phyloP scores from a whole-genome alignment of 768 basidiomycete genomes.

The Boletus speciosus region DNA sequence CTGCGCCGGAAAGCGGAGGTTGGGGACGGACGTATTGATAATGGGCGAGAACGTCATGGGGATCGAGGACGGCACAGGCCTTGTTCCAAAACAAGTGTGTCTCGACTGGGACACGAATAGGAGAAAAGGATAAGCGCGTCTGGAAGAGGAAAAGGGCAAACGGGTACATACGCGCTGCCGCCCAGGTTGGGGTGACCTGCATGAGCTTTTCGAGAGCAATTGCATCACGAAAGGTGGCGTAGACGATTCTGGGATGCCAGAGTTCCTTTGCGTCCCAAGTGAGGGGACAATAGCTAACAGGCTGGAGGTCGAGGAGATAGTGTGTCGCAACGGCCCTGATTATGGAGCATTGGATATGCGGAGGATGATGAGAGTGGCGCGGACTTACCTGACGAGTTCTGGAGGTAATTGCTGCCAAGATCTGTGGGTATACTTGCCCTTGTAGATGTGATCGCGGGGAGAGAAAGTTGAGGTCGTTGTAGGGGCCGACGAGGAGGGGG shows the following conservation, averaged over 20 bases:
- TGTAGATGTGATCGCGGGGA: constrained; percentile 39
- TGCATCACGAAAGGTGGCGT: constrained; percentile 59
- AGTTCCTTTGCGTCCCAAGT: constrained; percentile 47
- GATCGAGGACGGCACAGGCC: constrained; percentile 59
- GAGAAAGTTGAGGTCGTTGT: constrained; percentile 4
- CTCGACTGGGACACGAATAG: constrained; percentile 46
- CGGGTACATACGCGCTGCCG: constrained; percentile 49
- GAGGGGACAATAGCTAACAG: constrained; percentile 43
- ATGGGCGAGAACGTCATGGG: constrained; percentile 50
- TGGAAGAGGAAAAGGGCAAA: not conserved
- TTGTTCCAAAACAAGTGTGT: constrained; percentile 69
- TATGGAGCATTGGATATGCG: not conserved
- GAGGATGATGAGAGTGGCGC: constrained; percentile 28
- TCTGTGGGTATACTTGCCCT: constrained; percentile 54
- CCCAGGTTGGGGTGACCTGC: constrained; percentile 60
- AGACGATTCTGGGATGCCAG: constrained; percentile 64
- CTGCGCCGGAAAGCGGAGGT: constrained; percentile 26
- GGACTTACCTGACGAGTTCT: constrained; percentile 56
- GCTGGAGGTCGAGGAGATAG: constrained; percentile 49
- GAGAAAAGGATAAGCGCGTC: constrained; percentile 6
- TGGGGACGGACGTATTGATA: constrained; percentile 45
- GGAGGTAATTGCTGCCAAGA: constrained; percentile 62
- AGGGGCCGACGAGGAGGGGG: constrained; percentile 15
- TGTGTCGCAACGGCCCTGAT: constrained; percentile 39
- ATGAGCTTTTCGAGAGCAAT: constrained; percentile 59